Evolutionary conservation across 345 rosid species (phyloP).

Genomic region (Theobroma cacao): DNA sequence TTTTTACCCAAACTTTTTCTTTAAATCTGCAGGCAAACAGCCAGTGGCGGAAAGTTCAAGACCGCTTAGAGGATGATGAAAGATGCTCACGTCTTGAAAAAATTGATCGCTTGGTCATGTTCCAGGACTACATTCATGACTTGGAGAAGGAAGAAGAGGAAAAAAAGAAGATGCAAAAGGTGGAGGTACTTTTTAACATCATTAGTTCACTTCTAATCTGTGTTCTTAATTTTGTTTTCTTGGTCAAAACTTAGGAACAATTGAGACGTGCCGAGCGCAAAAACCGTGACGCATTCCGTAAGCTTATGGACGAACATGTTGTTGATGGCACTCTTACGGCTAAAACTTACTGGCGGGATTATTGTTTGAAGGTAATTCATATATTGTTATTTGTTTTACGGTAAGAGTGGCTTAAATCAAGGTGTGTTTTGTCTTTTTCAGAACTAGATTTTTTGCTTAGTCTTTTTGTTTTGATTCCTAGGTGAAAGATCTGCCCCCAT

Average conservation of each 20-base stretch:
- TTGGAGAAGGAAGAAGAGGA: constrained; percentile 93
- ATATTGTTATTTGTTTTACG: constrained; percentile 13
- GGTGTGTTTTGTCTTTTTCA: not conserved
- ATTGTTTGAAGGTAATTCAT: constrained; percentile 68
- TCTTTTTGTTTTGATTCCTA: constrained; percentile 24
- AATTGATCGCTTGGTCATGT: constrained; percentile 78
- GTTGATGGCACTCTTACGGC: constrained; percentile 74
- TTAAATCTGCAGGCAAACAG: constrained; percentile 56
- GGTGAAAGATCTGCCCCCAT: constrained; percentile 81
- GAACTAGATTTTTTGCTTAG: constrained; percentile 12
- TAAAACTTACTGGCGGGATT: constrained; percentile 83
- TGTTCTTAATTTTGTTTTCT: not conserved
- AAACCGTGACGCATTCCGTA: constrained; percentile 82
- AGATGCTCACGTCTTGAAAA: constrained; percentile 84
- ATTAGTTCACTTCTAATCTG: not conserved
- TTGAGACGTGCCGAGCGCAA: constrained; percentile 83
- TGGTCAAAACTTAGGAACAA: constrained; percentile 61
- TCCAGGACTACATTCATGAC: constrained; percentile 86
- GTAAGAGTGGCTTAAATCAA: not conserved
- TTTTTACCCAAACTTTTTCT: constrained; percentile 20
- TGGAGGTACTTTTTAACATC: constrained; percentile 27
- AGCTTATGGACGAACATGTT: constrained; percentile 79
- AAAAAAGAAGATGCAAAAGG: constrained; percentile 85
- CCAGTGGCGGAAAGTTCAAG: constrained; percentile 94
- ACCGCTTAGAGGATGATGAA: constrained; percentile 91